Base-by-base conservation (phyloP, 169 alveolate genomes). In the Eimeria tenella region DNA sequence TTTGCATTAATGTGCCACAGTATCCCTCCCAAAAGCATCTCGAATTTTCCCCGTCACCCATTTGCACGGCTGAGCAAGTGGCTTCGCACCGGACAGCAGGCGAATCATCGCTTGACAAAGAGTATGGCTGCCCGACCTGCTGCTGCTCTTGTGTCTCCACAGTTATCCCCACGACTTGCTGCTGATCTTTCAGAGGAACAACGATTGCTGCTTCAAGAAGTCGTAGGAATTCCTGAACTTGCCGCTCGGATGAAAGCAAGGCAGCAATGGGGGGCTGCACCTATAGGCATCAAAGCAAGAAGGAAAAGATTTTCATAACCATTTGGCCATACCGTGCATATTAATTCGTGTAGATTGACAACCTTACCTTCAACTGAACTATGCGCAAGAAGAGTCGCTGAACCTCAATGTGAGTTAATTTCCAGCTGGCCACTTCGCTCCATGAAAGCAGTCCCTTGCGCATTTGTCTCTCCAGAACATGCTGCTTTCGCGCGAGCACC, bases 341-440 rank as follows among this genome's bases (percentile, higher is more conserved):
- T 50, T 5, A 31, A 60, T 31, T 83, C 65, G 15, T 50, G 60
- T 55, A 23, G 7, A 17, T 4, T 82, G 56, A 56, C 19, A 9
- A 4, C 55, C 77, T 21, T n/a, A 83, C 90, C 90, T 83, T 83
- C 50, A 83, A 58, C n/a, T 56, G 58, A 42, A 83, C 90, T 23
- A 83, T 83, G 13, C 90, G 73, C 75, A 83, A 21, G 74, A 83
- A 11, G 90, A 83, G 75, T 58, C 90, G 74, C 90, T 83, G 90
- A 19, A 83, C 55, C 62, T 83, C 90, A 8, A 83, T n/a, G 11
- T 58, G 52, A 4, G 90, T 83, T 58, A 83, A 55, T 52, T 56
- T 83, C 90, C 90, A 83, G 58, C n/a, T 31, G 90, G 77, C 75
- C 6, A 83, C 53, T 83, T 83, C 79, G 9, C 52, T 83, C 90